Evolutionary conservation across 2,329 filamentous ascomycete species (phyloP), one percentile per base, ranked within the genome.

Genomic region (Venturia aucupariae): DNA sequence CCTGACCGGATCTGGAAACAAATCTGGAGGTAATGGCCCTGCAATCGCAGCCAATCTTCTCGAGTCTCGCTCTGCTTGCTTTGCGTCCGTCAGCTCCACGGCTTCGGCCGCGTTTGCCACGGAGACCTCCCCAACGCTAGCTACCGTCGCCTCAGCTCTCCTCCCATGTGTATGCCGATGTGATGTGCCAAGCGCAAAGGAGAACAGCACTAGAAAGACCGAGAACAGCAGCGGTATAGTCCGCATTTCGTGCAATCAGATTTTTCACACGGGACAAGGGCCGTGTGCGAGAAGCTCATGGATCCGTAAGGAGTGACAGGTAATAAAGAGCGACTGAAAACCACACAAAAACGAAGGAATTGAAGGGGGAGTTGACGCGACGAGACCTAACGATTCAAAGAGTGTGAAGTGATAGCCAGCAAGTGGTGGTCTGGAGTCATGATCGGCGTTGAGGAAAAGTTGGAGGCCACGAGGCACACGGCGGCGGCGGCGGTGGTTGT

Each of bases 1-100:
- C 63, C 72, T 69, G 10, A 35, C 30, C 22, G 38, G 27, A 35
- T 62, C 41, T 13, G 44, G 38, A 22, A 42, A 60, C 32, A 39
- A 5, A 22, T 38, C 39, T 38, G 57, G 57, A 60, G 57, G 57
- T n/a, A 42, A 27, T 42, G 35, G 57, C 41, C 35, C 32, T n/a
- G 32, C 30, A 19, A 32, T 32, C 19, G 54, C 57, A 39, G 4
- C 19, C 32, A 38, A 4, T 60, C 35, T 60, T n/a, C 6, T 15
- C 32, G 32, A 17, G 19, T 60, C 57, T n/a, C 17, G 24, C 24
- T 54, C 24, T 32, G 7, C 48, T 32, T 54, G 24, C 19, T 32
- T 4, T 39, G 17, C 57, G 13, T 35, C 30, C 30, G 32, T 15
- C 32, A 13, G 3, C 55, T 41, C 57, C 19, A 22, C 54, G 6